phyloP scores from a whole-genome alignment of 768 basidiomycete species.

The Hemileccinum impolitum region DNA sequence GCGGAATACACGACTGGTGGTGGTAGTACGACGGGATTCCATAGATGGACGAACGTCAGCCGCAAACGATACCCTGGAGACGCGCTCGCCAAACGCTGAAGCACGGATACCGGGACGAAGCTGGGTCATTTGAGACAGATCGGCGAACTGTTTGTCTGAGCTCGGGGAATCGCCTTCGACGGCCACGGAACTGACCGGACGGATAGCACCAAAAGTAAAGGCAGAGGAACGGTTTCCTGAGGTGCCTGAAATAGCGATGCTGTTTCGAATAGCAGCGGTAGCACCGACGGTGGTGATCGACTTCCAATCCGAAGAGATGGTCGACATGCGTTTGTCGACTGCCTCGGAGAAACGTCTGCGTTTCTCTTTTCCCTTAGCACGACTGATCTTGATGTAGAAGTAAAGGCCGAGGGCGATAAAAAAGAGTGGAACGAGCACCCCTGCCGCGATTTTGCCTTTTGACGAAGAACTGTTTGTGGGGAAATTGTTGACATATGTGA shows the following conservation, averaged over 20 bases:
- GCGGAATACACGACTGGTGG: slow-evolving; percentile 44
- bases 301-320: slow-evolving; percentile 77
- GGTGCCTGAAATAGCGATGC: slow-evolving; percentile 47
- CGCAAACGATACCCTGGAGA: slow-evolving; percentile 69
- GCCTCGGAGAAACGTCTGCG: slow-evolving; percentile 59
- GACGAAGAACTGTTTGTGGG: slow-evolving; percentile 35
- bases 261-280: slow-evolving; percentile 66
- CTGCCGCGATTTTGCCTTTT: slow-evolving; percentile 64
- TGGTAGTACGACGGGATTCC: slow-evolving; percentile 41
- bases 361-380: slow-evolving; percentile 48
- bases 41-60: slow-evolving; percentile 49
- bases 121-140: slow-evolving; percentile 37
- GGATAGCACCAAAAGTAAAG: slow-evolving; percentile 59
- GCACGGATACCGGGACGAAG: slow-evolving; percentile 55
- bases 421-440: slow-evolving; percentile 59
- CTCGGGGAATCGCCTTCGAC: slow-evolving; percentile 38
- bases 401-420: slow-evolving; percentile 43
- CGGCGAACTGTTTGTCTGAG: slow-evolving; percentile 39
- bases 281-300: slow-evolving; percentile 68
- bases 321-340: slow-evolving; percentile 81
- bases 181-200: slow-evolving; percentile 43
- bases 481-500: slow-evolving; percentile 40
- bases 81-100: slow-evolving; percentile 46
- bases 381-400: slow-evolving; percentile 52
- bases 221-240: slow-evolving; percentile 38